phyloP scores from a whole-genome alignment of 1,284 basidiomycete genomes.

The Malassezia globosa region DNA sequence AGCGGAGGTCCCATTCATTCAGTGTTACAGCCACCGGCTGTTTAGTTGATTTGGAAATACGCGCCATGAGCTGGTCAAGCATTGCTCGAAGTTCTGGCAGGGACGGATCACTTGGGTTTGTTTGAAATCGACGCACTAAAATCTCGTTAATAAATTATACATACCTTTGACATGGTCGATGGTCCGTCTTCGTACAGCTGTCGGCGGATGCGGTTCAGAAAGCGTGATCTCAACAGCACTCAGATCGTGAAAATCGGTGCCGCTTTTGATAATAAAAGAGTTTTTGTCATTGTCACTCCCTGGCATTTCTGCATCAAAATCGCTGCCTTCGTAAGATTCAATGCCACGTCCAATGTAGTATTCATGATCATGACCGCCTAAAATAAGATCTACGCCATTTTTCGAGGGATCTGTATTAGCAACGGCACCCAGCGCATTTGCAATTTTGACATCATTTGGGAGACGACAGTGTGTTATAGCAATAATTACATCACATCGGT shows the following conservation, averaged over 20 bases:
- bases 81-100: slow-evolving; percentile 56
- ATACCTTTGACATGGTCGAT: slow-evolving; percentile 53
- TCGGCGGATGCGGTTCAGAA: slow-evolving; percentile 55
- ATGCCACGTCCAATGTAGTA: slow-evolving; percentile 72
- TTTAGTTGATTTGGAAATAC: slow-evolving; percentile 60
- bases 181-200: slow-evolving; percentile 56
- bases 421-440: slow-evolving; percentile 56
- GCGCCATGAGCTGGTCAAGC: slow-evolving; percentile 59
- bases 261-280: slow-evolving; percentile 61
- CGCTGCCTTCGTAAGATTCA: slow-evolving; percentile 61
- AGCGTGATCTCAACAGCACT: slow-evolving; percentile 63
- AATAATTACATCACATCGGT: slow-evolving; percentile 64
- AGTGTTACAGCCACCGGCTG: slow-evolving; percentile 58
- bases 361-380: slow-evolving; percentile 82
- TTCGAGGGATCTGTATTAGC: slow-evolving; percentile 46
- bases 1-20: slow-evolving; percentile 64
- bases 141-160: neutral
- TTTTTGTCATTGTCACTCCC: slow-evolving; percentile 62
- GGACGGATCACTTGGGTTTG: slow-evolving; percentile 56
- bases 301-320: slow-evolving; percentile 53
- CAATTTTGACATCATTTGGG: slow-evolving; percentile 55
- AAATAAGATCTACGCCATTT: slow-evolving; percentile 72
- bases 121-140: slow-evolving; percentile 58
- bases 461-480: slow-evolving; percentile 69
- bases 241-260: slow-evolving; percentile 78